Percentiles rank a stretch among this genome's conserved stretches.
phyloP scores from a whole-genome alignment of 75 land plant genomes.

The Adiantum capillusveneris region DNA sequence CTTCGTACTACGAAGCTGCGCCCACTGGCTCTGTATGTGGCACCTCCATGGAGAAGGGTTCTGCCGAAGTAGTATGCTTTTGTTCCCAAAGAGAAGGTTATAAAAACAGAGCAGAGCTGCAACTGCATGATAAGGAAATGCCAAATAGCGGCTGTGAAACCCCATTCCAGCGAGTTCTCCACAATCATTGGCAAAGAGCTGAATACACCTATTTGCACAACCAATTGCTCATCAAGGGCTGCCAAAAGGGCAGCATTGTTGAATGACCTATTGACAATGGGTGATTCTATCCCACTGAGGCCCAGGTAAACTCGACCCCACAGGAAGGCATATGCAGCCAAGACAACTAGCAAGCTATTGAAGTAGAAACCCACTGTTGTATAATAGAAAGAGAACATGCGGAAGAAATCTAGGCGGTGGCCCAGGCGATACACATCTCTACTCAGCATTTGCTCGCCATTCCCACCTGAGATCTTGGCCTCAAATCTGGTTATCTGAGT shows the following conservation, averaged over 20 bases:
- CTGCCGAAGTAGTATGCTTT: constrained; percentile 13
- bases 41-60: constrained; percentile 10
- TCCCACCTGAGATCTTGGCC: constrained; percentile 94
- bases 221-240: constrained; percentile 34
- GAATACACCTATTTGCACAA: constrained; percentile 33
- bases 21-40: constrained; percentile 9
- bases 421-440: constrained; percentile 92
- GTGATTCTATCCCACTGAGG: constrained; percentile 8
- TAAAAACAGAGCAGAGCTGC: constrained; percentile 37
- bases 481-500: constrained; percentile 97
- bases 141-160: constrained; percentile 29
- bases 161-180: constrained; percentile 32
- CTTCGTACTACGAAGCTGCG: constrained; percentile 17
- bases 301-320: constrained; percentile 14
- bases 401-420: constrained; percentile 43
- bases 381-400: constrained; percentile 29
- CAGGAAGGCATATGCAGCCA: constrained; percentile 9
- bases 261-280: background rate
- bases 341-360: constrained; percentile 4
- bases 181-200: constrained; percentile 40
- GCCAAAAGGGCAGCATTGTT: constrained; percentile 25
- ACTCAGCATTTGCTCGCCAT: constrained; percentile 93
- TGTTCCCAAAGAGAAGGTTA: constrained; percentile 16
- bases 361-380: constrained; percentile 26
- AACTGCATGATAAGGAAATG: constrained; percentile 35